Conservation (phyloP, 2,329 filamentous ascomycete species). For the Colletotrichum acutatum region DNA sequence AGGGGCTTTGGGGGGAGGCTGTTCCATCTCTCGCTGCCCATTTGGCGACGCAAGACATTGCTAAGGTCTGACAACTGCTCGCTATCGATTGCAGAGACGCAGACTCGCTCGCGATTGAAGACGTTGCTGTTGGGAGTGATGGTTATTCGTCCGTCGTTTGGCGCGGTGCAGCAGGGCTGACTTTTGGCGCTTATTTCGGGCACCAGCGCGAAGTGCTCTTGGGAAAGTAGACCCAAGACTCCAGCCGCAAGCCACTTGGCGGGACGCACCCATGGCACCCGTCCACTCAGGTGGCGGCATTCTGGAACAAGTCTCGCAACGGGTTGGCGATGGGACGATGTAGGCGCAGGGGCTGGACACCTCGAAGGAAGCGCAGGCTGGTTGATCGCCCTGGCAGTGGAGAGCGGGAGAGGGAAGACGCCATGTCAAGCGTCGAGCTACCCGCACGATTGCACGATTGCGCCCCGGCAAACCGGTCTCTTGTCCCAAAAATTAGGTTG, state of each 20-base stretch:
- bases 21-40: constrained; percentile 9
- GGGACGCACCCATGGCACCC: not conserved
- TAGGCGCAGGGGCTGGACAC: not conserved
- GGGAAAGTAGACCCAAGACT: not conserved
- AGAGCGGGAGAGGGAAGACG: constrained; percentile 5
- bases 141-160: not conserved
- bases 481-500: constrained; percentile 5
- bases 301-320: not conserved
- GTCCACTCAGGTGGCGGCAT: not conserved
- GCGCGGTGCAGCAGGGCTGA: not conserved
- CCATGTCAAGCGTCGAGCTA: not conserved
- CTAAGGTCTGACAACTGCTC: constrained; percentile 2
- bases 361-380: not conserved
- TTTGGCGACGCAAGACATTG: not conserved
- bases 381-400: constrained; percentile 18
- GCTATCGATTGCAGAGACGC: constrained; percentile 10
- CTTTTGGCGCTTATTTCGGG: not conserved
- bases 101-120: not conserved
- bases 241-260: not conserved
- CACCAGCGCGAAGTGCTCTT: not conserved
- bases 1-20: constrained; percentile 17
- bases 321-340: not conserved
- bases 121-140: not conserved
- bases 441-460: constrained; percentile 17
- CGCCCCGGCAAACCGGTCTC: constrained; percentile 20